Base-by-base conservation (phyloP, 2,329 filamentous ascomycete species). In the Cercospora berteroae region DNA sequence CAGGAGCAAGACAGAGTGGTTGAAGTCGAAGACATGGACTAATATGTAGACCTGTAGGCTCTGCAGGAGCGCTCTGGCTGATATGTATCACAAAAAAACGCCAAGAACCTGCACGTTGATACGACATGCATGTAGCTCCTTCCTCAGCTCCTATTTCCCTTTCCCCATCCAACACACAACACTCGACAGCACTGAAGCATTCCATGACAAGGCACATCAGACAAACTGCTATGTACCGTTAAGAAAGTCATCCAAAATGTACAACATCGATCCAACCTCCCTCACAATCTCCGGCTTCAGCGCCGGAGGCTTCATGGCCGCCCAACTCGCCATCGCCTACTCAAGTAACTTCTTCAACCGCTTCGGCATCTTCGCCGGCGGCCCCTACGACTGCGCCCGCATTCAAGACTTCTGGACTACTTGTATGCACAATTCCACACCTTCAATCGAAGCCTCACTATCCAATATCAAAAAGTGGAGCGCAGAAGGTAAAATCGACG, bases 1-100 rank as follows among this genome's bases (percentile, higher is more conserved):
- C 33, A 48, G 42, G 16, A 48, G 29, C 57, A 68, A 27, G 73
- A 76, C 16, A 75, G 75, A 67, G 77, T 81, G 73, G 78, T 80
- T 5, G 77, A 75, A 9, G 72, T 71, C 27, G 82, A 86, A 70
- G 84, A 82, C 60, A 73, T 73, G 73, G 73, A 76, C 57, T 76
- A 57, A 70, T 60, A 59, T 23, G 55, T 58, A 58, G 27, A 33
- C n/a, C 1, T 9, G 18, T 52, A 52, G 23, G 29, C 48, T 4
- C 4, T n/a, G 48, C 48, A 27, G 48, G 23, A 52, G 48, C 23
- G 13, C 12, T 12, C 1, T 7, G 13, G 48, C 23, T n/a, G 0
- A n/a, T n/a, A 23, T 27, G 48, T 25, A 27, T 52, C 48, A 29
- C 20, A 23, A 23, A 3, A 3, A 39, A 27, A 5, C 23, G 48